Conservation (phyloP, 768 basidiomycete genomes). For the Suillus variegatus region DNA sequence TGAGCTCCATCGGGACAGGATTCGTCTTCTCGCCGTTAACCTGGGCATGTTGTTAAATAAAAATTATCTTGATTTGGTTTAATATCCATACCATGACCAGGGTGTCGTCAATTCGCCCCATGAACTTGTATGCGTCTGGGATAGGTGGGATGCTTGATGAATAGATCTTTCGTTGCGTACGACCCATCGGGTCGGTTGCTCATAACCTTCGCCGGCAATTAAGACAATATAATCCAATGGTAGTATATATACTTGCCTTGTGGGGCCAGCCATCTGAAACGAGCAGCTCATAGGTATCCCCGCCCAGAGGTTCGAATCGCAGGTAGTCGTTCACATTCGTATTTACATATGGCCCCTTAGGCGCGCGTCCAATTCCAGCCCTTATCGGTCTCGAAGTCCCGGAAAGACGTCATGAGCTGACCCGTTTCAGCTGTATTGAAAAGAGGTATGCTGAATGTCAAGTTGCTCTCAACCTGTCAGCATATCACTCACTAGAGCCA, state of each 20-base stretch:
- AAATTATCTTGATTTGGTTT: not conserved
- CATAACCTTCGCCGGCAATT: conserved; percentile 19
- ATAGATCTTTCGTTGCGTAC: conserved; percentile 58
- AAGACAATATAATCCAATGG: conserved; percentile 15
- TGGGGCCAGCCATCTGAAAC: conserved; percentile 53
- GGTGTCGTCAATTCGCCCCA: conserved; percentile 59
- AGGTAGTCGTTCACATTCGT: conserved; percentile 35
- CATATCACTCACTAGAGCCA: conserved; percentile 43
- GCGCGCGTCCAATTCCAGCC: conserved; percentile 55
- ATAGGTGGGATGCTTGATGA: conserved; percentile 47
- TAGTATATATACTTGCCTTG: conserved; percentile 35
- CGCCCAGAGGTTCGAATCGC: conserved; percentile 43
- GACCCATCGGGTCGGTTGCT: conserved; percentile 51
- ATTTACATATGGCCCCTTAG: conserved; percentile 24
- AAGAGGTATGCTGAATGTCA: not conserved
- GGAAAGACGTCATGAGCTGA: conserved; percentile 46
- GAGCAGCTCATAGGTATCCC: conserved; percentile 47
- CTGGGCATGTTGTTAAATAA: conserved; percentile 26
- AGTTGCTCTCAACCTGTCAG: not conserved
- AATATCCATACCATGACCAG: conserved; percentile 36
- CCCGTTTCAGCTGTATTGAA: conserved; percentile 32
- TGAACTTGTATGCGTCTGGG: conserved; percentile 43
- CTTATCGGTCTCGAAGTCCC: conserved; percentile 51
- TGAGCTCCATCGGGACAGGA: conserved; percentile 54
- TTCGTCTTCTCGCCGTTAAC: conserved; percentile 56